Conservation (phyloP, 2,329 filamentous ascomycete genomes). For the Hysterium pulicare region DNA sequence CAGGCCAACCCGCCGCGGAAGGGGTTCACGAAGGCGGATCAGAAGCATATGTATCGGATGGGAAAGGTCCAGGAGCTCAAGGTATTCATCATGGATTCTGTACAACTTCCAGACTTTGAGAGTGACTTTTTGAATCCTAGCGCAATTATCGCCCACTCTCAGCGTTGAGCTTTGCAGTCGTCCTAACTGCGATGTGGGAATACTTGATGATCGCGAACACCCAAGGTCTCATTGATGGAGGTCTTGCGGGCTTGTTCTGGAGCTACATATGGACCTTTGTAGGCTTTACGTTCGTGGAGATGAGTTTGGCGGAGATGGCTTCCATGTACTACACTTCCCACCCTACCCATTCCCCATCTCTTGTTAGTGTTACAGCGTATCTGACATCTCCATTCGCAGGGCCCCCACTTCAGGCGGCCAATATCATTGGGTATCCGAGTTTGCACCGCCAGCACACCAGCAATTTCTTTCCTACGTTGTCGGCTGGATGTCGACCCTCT, state of each 20-base stretch:
- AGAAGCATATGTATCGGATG: conserved; percentile 3
- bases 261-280: conserved; percentile 30
- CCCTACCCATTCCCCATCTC: conserved; percentile 14
- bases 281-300: conserved; percentile 32
- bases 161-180: conserved; percentile 1
- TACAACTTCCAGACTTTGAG: background rate
- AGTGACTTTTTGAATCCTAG: no score
- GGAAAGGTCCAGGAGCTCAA: conserved; percentile 4
- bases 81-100: background rate
- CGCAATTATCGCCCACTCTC: background rate
- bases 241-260: conserved; percentile 32
- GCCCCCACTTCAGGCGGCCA: conserved; percentile 3
- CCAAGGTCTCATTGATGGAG: conserved; percentile 28
- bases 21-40: conserved; percentile 1
- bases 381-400: no score
- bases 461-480: conserved; percentile 36
- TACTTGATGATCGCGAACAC: conserved; percentile 3
- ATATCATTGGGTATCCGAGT: conserved; percentile 23
- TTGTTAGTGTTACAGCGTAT: background rate
- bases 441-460: conserved; percentile 29
- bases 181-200: conserved; percentile 1
- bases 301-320: conserved; percentile 33
- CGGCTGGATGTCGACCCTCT: conserved; percentile 33
- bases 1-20: background rate
- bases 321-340: no score